Evolutionary conservation across 768 basidiomycete species (phyloP).

Genomic region (Leccinum longicurvipes): DNA sequence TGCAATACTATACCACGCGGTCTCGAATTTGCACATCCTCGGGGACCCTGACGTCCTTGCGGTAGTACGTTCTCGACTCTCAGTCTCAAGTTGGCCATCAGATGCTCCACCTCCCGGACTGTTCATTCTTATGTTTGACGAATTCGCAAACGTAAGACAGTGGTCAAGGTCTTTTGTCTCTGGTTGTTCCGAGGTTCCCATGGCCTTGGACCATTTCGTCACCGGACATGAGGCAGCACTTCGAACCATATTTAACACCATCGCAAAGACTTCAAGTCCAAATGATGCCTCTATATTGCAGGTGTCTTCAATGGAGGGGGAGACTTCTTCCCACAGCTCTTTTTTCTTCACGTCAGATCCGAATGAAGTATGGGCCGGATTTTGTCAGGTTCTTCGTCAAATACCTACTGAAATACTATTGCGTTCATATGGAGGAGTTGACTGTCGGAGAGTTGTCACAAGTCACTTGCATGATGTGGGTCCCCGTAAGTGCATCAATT

Average conservation of each 20-base stretch:
- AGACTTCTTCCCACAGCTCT: constrained; percentile 1
- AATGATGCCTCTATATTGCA: not conserved
- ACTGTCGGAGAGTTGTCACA: constrained; percentile 53
- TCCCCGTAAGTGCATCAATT: constrained; percentile 47
- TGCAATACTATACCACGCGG: constrained; percentile 57
- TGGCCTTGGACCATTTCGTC: constrained; percentile 46
- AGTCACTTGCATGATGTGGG: constrained; percentile 60
- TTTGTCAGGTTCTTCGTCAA: constrained; percentile 45
- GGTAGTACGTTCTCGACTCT: constrained; percentile 25
- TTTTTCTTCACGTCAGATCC: constrained; percentile 37
- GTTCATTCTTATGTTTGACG: constrained; percentile 54
- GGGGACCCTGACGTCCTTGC: constrained; percentile 46
- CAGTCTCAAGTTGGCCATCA: constrained; percentile 48
- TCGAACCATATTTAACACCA: constrained; percentile 33
- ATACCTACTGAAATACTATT: constrained; percentile 47
- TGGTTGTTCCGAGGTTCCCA: constrained; percentile 39
- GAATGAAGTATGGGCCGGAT: constrained; percentile 51
- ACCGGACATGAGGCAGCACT: constrained; percentile 47
- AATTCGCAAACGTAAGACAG: constrained; percentile 45
- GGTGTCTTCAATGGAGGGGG: constrained; percentile 3
- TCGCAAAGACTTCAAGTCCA: constrained; percentile 13
- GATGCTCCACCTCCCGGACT: constrained; percentile 59
- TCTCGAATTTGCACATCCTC: constrained; percentile 60
- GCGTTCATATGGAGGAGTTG: constrained; percentile 33
- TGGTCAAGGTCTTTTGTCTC: constrained; percentile 56